Base-by-base conservation (phyloP, 805 yeast species). In the Nakazawaea ernobii region DNA sequence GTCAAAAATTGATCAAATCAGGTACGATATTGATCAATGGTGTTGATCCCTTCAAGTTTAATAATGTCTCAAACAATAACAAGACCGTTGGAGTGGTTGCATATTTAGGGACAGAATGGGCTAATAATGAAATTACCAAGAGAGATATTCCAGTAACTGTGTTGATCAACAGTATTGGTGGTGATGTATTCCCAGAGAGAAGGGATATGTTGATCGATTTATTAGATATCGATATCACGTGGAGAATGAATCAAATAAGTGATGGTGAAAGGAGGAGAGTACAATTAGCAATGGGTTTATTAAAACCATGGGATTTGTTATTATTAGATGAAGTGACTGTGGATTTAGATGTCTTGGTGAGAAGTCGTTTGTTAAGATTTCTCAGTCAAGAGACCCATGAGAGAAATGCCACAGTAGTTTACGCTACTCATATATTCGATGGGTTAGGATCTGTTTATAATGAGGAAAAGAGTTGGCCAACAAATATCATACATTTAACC, bases 31-130 rank as follows among this genome's bases (percentile, higher is more conserved):
- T 62, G 24, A 75, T 94, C n/a, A 86, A 88, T 32, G 96, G 96
- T 0, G 70, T 76, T 44, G 95, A 94, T 58, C 99, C 99, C 1
- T 94, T 94, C 67, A 64, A 59, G 38, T 53, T 62, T 46, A 50
- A 48, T 39, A 51, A 44, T 32, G 29, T 14, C 46, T 51, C 42
- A 32, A 45, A 50, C 32, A 14, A 32, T 6, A 50, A 48, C 6
- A 39, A 51, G 13, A 32, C 50, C 8, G 45, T 54, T 28, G 63
- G 60, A 8, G 59, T 59, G 3, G 54, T 65, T 27, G 86, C 96
- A 0, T 92, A 92, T 60, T 68, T 94, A 38, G 99, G 99, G 3
- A 94, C 98, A 0, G 99, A 94, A 60, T 94, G 99, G 99, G 96
- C 96, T 6, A 79, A 86, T 47, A 94, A 90, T 66, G 86, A 88